Base-by-base conservation (phyloP, 78 protist species). In the Tieghemostelium lacteum region DNA sequence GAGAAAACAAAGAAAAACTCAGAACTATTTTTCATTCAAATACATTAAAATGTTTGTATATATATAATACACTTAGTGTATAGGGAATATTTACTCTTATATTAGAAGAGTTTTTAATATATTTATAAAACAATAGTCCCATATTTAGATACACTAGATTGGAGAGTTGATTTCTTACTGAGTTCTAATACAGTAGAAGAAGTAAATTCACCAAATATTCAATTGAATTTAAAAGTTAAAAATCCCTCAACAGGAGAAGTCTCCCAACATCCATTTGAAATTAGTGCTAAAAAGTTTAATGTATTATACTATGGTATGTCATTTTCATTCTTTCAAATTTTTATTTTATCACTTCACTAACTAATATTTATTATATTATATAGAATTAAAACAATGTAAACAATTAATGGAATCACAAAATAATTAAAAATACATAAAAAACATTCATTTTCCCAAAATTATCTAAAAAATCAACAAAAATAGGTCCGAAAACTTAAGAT, bases 141-240 rank as follows among this genome's bases (percentile, higher is more conserved):
- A 24, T 24, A 60, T 29, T 73, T 92, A 36, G 65, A 55, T 19
- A 54, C 49, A 10, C 8, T 61, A 17, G 92, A 92, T 40, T 92
- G 95, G 95, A 70, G 92, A 73, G 91, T 92, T 7, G 95, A 83
- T 45, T 92, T 78, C 55, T 55, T 83, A 26, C 52, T 91, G 22
- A 63, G 85, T 52, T 78, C 94, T 26, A 77, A 60, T 63, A 71
- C 75, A 50, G 45, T 76, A 8, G 36, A 50, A 50, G 94, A 83
- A 83, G 91, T 83, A 5, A 83, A 83, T 45, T 1, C 71, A 58
- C 91, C 91, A 66, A 69, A 31, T 58, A 50, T 83, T 28, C 91
- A 83, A 69, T 69, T 83, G 39, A 83, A 83, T 69, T 42, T 83
- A n/a, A 83, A 66, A 45, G 42, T 83, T 60, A 83, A 60, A 58